Evolutionary conservation across 371 early-diverging fungal genomes (phyloP).

Genomic region (Coemansia sp.): DNA sequence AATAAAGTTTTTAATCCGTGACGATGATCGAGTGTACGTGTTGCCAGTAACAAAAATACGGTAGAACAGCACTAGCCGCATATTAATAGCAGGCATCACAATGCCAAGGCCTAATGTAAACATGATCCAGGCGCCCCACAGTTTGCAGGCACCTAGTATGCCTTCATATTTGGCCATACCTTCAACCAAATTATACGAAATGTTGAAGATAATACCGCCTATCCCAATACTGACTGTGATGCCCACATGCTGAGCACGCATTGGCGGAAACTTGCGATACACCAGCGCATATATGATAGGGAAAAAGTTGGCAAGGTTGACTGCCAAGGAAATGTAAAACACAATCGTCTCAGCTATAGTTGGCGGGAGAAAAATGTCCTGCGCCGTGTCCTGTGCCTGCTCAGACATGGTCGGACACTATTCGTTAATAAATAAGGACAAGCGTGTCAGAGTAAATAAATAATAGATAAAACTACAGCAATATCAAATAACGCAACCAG

Average conservation of each 20-base stretch:
- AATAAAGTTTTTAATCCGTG: constrained; percentile 14
- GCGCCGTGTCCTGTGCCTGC: constrained; percentile 22
- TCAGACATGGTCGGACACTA: constrained; percentile 7
- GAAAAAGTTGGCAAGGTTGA: constrained; percentile 28
- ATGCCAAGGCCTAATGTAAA: constrained; percentile 27
- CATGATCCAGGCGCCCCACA: constrained; percentile 37
- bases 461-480: background rate
- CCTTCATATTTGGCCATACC: constrained; percentile 41
- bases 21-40: constrained; percentile 12
- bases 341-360: constrained; percentile 27
- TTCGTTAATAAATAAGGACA: background rate
- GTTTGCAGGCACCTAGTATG: constrained; percentile 22
- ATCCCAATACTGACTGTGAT: constrained; percentile 32
- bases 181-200: constrained; percentile 32
- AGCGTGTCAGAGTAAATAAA: background rate
- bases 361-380: constrained; percentile 30
- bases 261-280: constrained; percentile 34
- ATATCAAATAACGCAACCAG: background rate
- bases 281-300: constrained; percentile 27
- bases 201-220: constrained; percentile 32
- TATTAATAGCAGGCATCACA: constrained; percentile 22
- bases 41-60: constrained; percentile 37
- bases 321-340: constrained; percentile 23
- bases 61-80: constrained; percentile 38
- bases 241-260: constrained; percentile 40